Evolutionary conservation across 208 protist species (phyloP).

Genomic region (Leishmania arabica): DNA sequence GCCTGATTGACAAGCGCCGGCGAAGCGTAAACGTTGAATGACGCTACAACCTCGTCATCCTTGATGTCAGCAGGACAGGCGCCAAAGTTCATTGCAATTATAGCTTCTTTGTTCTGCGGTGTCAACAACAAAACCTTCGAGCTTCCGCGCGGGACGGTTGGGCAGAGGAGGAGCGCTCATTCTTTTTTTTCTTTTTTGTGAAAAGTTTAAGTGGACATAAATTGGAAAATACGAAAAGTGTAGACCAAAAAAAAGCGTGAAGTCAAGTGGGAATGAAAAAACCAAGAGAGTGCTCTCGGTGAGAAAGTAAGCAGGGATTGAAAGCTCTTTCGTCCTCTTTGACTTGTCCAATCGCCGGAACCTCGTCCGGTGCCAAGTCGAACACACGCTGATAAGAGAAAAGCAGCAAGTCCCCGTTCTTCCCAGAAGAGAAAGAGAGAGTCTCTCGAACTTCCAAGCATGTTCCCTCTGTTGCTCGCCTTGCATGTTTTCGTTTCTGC

Average conservation of each 20-base stretch:
- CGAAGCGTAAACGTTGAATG: conserved; percentile 78
- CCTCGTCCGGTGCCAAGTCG: no score
- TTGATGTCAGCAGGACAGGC: conserved; percentile 20
- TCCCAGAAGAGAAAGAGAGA: not conserved
- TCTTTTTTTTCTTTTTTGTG: not conserved
- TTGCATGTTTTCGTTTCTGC: not conserved
- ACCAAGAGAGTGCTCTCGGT: not conserved
- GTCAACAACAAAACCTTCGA: not conserved
- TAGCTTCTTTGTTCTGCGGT: not conserved
- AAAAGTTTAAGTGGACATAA: not conserved
- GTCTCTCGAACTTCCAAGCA: not conserved
- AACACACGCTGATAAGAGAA: not conserved
- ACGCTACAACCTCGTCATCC: conserved; percentile 80
- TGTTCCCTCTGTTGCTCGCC: no score
- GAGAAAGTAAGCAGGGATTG: not conserved
- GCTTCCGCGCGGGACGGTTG: not conserved
- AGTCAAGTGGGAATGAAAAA: not conserved
- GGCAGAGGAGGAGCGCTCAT: not conserved
- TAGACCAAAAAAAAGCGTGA: not conserved
- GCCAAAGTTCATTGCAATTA: conserved; percentile 28
- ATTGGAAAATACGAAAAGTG: no score
- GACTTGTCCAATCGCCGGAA: not conserved
- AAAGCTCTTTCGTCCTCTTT: not conserved
- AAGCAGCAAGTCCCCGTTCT: not conserved
- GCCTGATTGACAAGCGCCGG: conserved; percentile 55